Evolutionary conservation across 257 asterid genomes (phyloP).

Genomic region (Cynanchum wilfordii): DNA sequence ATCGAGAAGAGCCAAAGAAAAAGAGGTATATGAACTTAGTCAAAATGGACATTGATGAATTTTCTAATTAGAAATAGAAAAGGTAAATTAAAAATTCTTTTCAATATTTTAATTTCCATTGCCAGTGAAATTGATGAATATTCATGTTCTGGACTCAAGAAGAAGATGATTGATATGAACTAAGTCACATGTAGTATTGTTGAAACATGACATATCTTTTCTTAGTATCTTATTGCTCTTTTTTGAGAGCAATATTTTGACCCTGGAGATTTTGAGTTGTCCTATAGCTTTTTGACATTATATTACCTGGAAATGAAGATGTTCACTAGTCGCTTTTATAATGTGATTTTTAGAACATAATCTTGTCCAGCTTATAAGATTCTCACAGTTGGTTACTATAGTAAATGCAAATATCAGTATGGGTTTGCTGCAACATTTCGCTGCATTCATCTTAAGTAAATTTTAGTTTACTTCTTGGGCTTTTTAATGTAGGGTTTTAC

Average conservation of each 20-base stretch:
- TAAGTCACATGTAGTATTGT: not conserved
- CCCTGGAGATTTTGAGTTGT: not conserved
- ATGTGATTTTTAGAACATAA: no score
- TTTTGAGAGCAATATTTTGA: not conserved
- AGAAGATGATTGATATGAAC: not conserved
- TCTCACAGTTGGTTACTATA: not conserved
- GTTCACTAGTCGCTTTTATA: no score
- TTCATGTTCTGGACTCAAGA: not conserved
- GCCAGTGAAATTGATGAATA: not conserved
- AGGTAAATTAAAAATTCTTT: not conserved
- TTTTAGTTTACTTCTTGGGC: not conserved
- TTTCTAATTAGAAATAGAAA: no score
- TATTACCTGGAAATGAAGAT: not conserved
- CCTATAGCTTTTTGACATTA: not conserved
- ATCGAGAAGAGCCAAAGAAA: no score
- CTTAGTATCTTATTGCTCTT: not conserved
- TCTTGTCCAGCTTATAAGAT: not conserved
- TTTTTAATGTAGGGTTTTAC: conserved; percentile 44
- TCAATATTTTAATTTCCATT: not conserved
- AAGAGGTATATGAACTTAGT: no score
- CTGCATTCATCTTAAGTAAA: not conserved
- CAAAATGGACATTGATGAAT: no score
- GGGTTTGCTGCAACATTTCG: not conserved
- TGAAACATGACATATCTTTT: not conserved
- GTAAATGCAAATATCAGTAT: not conserved